phyloP scores from a whole-genome alignment of 192 early-diverging fungal genomes.

The Linnemannia exigua region DNA sequence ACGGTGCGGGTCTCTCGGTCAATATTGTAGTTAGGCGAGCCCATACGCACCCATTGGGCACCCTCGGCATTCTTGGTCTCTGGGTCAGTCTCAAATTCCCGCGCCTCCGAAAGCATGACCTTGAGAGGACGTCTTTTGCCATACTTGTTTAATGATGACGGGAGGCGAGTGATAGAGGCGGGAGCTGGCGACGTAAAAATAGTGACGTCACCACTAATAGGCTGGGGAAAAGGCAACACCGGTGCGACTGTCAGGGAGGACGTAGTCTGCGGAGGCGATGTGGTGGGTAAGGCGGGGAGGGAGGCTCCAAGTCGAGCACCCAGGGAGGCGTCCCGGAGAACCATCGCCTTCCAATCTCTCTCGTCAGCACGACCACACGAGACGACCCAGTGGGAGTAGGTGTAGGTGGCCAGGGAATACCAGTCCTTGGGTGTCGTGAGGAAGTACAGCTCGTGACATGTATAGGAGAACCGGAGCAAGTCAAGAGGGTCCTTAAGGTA shows the following conservation, averaged over 20 bases:
- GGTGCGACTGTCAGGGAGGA: background rate
- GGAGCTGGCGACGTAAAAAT: too few relatives aligned
- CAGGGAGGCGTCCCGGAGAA: constrained; percentile 6
- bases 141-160: background rate
- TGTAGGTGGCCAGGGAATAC: background rate
- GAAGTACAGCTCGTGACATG: background rate
- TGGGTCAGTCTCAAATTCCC: background rate
- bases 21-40: constrained; percentile 27
- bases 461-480: background rate
- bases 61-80: background rate
- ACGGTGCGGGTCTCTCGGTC: constrained; percentile 14
- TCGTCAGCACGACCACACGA: background rate
- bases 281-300: background rate
- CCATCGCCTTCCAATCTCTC: constrained; percentile 17
- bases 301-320: background rate
- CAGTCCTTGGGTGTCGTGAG: constrained; percentile 1
- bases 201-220: background rate
- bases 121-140: background rate
- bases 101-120: constrained; percentile 3
- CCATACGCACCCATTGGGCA: constrained; percentile 13
- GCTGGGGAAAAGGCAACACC: too few relatives aligned
- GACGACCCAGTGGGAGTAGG: background rate
- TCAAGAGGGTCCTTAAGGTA: background rate
- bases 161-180: background rate
- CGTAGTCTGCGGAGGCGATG: background rate